Conservation (phyloP, 1,284 basidiomycete genomes). For the Psilocybe mexicana region DNA sequence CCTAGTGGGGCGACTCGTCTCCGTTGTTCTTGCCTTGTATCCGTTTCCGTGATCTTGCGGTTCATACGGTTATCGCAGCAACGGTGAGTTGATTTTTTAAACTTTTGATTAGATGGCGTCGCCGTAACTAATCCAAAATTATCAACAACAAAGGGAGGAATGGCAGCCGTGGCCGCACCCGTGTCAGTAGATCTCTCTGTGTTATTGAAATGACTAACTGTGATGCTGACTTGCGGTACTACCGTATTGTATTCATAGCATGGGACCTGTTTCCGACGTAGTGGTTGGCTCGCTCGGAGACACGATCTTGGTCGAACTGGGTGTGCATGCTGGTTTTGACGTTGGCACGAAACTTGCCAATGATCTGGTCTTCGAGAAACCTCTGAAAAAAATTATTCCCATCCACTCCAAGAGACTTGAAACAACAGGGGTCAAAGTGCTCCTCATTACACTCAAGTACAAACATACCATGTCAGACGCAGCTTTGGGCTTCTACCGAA, state of each 20-base stretch:
- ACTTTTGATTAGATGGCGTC: not conserved
- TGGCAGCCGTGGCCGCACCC: conserved; percentile 48
- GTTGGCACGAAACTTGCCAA: conserved; percentile 50
- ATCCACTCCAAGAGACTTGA: conserved; percentile 52
- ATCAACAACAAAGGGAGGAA: conserved; percentile 46
- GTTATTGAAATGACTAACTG: not conserved
- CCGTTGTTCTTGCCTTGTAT: conserved; percentile 66
- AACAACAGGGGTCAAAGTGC: conserved; percentile 58
- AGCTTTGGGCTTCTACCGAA: conserved; percentile 59
- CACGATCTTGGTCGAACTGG: conserved; percentile 56
- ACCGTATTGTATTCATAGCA: conserved; percentile 27
- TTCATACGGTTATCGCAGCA: conserved; percentile 60
- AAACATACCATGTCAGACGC: conserved; percentile 62
- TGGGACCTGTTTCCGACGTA: conserved; percentile 55
- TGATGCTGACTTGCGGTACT: not conserved
- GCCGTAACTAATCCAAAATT: conserved; percentile 16
- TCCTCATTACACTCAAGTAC: conserved; percentile 62
- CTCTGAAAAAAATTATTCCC: conserved; percentile 50
- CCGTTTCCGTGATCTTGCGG: conserved; percentile 60
- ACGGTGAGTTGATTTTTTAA: conserved; percentile 39
- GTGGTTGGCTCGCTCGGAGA: conserved; percentile 53
- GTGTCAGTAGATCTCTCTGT: conserved; percentile 27
- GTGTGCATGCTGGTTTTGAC: conserved; percentile 55
- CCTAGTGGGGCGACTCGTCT: conserved; percentile 65
- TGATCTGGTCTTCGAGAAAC: conserved; percentile 53